phyloP scores from a whole-genome alignment of 108 stramenopile species.

The Cyclotella sp. region DNA sequence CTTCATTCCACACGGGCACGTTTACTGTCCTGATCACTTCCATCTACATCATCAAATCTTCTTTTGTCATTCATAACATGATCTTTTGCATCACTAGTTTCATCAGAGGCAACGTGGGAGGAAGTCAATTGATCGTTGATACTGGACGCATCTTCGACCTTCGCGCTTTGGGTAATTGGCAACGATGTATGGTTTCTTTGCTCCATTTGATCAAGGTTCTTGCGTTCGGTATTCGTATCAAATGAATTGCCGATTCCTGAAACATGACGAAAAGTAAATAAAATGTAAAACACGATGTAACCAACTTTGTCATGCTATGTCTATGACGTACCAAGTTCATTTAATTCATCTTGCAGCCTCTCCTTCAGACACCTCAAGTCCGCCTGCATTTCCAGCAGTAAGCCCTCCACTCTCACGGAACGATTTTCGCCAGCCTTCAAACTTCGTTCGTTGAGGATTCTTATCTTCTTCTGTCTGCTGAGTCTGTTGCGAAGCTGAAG shows the following conservation, averaged over 20 bases:
- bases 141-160: no score
- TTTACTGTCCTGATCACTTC: background rate
- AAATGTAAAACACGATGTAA: background rate
- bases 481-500: slow-evolving; percentile 74
- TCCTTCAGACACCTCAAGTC: slow-evolving; percentile 77
- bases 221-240: no score
- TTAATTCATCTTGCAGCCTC: slow-evolving; percentile 70
- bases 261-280: background rate
- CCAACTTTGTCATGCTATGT: no score
- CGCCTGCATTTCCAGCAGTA: slow-evolving; percentile 81
- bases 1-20: background rate
- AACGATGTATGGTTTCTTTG: no score
- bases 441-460: slow-evolving; percentile 72
- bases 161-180: no score
- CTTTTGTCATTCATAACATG: background rate
- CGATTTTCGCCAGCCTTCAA: slow-evolving; percentile 58
- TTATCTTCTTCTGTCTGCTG: slow-evolving; percentile 71
- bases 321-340: slow-evolving; percentile 58
- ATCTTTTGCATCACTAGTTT: background rate
- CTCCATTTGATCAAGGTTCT: no score
- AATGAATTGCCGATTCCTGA: background rate
- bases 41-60: background rate
- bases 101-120: background rate
- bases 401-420: slow-evolving; percentile 58
- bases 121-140: no score